Evolutionary conservation across 306 rosid species (phyloP).

Genomic region (Medicago ruthenica): DNA sequence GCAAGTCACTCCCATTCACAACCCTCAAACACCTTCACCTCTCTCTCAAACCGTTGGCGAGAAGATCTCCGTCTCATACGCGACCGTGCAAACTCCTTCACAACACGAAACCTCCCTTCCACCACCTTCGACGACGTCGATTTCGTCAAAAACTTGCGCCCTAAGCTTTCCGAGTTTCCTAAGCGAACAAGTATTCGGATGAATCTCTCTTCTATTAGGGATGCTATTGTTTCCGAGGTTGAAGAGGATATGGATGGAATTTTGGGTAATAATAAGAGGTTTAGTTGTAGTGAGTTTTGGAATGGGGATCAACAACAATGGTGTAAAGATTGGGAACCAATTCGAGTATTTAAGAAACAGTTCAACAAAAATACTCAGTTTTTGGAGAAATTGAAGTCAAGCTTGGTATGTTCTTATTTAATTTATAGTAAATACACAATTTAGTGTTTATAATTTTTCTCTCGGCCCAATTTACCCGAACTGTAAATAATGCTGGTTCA

Average conservation of each 20-base stretch:
- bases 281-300: conserved; percentile 56
- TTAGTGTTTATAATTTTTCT: no score
- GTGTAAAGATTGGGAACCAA: conserved; percentile 80
- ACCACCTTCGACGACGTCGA: conserved; percentile 61
- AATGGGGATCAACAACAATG: conserved; percentile 49
- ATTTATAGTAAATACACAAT: no score
- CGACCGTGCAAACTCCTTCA: conserved; percentile 81
- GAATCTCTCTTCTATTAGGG: conserved; percentile 75
- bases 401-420: conserved; percentile 54
- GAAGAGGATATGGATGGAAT: conserved; percentile 46
- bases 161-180: conserved; percentile 71
- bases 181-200: conserved; percentile 64
- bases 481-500: no score
- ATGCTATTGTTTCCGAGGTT: conserved; percentile 80
- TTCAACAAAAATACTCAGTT: conserved; percentile 83
- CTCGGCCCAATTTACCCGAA: no score
- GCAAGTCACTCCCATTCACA: conserved; percentile 49
- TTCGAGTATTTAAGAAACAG: conserved; percentile 80
- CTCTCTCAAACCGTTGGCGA: conserved; percentile 83
- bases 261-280: conserved; percentile 50
- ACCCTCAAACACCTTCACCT: conserved; percentile 75
- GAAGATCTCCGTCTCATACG: conserved; percentile 85
- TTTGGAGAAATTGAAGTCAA: conserved; percentile 80
- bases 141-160: conserved; percentile 82
- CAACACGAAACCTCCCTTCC: background rate